Base-by-base conservation (phyloP, 352 stramenopile genomes). In the Phytophthora aleatoria region DNA sequence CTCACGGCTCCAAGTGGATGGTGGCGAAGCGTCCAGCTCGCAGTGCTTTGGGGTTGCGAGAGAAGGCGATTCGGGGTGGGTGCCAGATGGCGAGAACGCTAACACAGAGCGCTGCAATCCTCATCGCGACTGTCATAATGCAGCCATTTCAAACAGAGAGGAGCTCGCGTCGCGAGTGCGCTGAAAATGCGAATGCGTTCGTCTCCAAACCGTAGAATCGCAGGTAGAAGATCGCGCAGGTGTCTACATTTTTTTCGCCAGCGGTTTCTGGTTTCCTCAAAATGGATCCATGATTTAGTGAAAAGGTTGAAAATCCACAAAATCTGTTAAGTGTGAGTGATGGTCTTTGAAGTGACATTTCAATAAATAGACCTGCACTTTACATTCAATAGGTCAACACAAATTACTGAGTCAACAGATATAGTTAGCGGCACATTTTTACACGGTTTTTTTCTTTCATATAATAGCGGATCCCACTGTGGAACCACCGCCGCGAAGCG, bases 21-120 rank as follows among this genome's bases (percentile, higher is more conserved):
- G 59, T 10, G 35, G 28, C 7, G 43, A 54, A 1, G 5, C 36
- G 12, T 20, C 50, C 5, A 51, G 30, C 24, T 27, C 13, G 43
- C 13, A 33, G 2, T 27, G 39, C 41, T 50, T 33, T 50, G 50
- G 50, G 44, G 39, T 59, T 69, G 47, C 16, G 11, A 64, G 52
- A 69, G 59, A 73, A 73, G 45, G 59, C 31, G 64, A 61, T 57
- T 72, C 30, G 64, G 64, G 45, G 41, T 54, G 33, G 0, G 26
- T 31, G 26, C 39, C 64, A 69, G 59, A 65, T 73, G 58, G 59
- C 35, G 43, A 59, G 49, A 61, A 42, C 3, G 33, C 24, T 30
- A 10, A 24, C 30, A 27, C 15, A 41, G 20, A 10, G 16, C 30
- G 45, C 27, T 38, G 27, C 31, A 30, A 11, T 38, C 51, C 24